These are phyloP conservation scores for Diaporthe sp. DNA, from an alignment of 2,329 filamentous ascomycete species.

Conservation along the genomic window DNA sequence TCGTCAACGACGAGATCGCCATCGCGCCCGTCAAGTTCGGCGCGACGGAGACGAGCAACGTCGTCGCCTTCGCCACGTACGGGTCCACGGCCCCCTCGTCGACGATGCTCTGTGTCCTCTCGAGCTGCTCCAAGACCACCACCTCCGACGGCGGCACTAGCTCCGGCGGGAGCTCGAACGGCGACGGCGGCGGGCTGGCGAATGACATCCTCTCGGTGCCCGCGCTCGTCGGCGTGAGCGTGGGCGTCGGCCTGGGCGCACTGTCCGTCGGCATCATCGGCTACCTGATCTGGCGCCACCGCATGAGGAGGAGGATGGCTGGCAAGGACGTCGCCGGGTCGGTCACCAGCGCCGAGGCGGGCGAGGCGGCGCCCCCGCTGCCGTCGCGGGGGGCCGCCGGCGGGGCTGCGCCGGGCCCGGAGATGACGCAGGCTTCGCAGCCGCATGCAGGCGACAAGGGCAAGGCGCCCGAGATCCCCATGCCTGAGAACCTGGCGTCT, in stretches of 20 bases:
- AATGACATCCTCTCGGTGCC: constrained; percentile 26
- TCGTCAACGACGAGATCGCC: constrained; percentile 50
- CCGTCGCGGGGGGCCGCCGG: not conserved
- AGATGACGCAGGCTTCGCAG: constrained; percentile 23
- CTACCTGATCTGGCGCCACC: constrained; percentile 37
- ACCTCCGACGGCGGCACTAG: constrained; percentile 2
- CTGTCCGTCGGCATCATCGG: constrained; percentile 19
- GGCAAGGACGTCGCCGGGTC: constrained; percentile 2
- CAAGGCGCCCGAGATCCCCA: constrained; percentile 24
- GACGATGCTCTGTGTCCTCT: constrained; percentile 42
- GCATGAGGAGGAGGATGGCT: constrained; percentile 31
- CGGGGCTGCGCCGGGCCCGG: not conserved
- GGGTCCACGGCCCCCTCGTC: constrained; percentile 47
- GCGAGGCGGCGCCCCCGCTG: not conserved
- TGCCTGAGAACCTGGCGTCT: constrained; percentile 3
- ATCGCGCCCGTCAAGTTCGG: constrained; percentile 48
- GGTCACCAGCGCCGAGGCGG: constrained; percentile 18
- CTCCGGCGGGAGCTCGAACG: not conserved
- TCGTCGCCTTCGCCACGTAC: constrained; percentile 47
- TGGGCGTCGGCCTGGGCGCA: constrained; percentile 33
- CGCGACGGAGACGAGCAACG: constrained; percentile 40
- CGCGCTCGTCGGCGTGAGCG: constrained; percentile 33
- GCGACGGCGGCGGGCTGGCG: not conserved
- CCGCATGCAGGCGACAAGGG: constrained; percentile 15
- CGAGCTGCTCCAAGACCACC: constrained; percentile 19